Conservation (phyloP, 352 stramenopile species). For the Phytopythium boreale region DNA sequence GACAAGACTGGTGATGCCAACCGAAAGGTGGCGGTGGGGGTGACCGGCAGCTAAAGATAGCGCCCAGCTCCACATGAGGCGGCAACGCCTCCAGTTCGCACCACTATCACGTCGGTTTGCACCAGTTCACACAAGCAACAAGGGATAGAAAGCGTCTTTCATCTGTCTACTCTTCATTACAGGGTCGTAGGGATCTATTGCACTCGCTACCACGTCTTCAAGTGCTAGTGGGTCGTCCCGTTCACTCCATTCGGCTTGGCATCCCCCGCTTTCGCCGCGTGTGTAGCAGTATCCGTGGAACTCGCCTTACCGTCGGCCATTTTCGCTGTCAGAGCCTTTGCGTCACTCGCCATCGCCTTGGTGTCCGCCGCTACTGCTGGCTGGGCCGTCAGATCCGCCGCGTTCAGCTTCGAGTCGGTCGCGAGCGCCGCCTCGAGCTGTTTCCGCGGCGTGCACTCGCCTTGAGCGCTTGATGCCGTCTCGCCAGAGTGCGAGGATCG, state of each 20-base stretch:
- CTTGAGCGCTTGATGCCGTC: constrained; percentile 5
- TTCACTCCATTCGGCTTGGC: neutral
- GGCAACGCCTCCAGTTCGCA: too few species aligned
- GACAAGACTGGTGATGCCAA: neutral
- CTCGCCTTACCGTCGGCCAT: neutral
- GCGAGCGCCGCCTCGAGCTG: constrained; percentile 44
- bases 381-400: neutral
- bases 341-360: neutral
- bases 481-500: constrained; percentile 11
- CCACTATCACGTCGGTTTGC: too few species aligned
- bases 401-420: constrained; percentile 44
- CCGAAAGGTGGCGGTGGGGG: neutral
- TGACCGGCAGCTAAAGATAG: neutral
- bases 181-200: neutral
- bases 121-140: neutral
- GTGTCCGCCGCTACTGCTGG: neutral
- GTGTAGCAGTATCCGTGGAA: neutral
- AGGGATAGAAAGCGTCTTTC: neutral
- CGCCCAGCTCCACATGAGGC: neutral
- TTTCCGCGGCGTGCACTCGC: constrained; percentile 50
- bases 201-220: neutral
- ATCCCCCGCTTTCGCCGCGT: neutral
- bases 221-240: neutral
- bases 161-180: neutral
- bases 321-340: too few species aligned